Percentiles rank a stretch among this genome's conserved stretches.
phyloP scores from a whole-genome alignment of 306 rosid species.

The Rosa rugosa region DNA sequence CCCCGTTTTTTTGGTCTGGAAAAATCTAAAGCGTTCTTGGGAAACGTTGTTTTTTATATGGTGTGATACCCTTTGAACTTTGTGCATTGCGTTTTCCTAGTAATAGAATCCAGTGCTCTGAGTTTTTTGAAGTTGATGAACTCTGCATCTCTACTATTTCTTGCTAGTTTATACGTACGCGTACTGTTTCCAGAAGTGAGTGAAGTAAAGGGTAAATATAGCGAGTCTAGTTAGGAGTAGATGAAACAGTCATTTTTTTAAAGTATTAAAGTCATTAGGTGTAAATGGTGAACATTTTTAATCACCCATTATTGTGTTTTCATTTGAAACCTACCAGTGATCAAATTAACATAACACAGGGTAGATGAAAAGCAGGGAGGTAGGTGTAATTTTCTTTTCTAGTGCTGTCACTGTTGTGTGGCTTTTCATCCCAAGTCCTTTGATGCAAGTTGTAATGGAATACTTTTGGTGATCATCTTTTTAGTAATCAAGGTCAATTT shows the following conservation, averaged over 20 bases:
- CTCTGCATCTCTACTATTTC: background rate
- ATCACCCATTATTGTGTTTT: background rate
- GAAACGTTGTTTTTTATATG: background rate
- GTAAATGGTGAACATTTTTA: background rate
- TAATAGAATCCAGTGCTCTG: slow-evolving; percentile 3
- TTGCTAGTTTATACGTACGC: background rate
- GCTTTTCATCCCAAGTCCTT: background rate
- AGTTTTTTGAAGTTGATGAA: background rate
- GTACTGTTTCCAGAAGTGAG: background rate
- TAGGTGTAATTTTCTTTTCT: background rate
- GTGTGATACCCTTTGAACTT: background rate
- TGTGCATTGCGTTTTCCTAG: background rate
- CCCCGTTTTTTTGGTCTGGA: background rate
- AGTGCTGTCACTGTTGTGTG: background rate
- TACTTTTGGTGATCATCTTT: background rate
- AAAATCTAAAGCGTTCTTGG: background rate
- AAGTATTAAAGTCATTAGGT: background rate
- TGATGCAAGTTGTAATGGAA: background rate
- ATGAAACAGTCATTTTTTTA: background rate
- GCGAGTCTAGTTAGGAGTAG: background rate
- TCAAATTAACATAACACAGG: background rate
- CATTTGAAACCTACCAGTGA: background rate
- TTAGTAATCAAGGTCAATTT: background rate
- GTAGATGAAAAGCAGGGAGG: background rate
- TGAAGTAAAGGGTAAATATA: background rate